Conservation (phyloP, 2,329 filamentous ascomycete species). For the Metarhizium rileyi region DNA sequence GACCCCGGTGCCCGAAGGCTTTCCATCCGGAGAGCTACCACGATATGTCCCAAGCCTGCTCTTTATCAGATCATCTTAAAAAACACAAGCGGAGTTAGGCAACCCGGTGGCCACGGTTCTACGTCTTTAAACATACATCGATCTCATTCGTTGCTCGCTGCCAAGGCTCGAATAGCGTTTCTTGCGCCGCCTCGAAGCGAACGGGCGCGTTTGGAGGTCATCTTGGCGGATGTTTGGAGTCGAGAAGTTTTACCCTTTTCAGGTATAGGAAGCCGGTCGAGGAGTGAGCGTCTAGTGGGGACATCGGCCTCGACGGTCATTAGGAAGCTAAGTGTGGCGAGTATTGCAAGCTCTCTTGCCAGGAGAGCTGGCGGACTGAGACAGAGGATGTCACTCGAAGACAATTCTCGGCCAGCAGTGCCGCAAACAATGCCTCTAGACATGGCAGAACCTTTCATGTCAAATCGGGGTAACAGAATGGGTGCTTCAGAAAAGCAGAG, state of each 20-base stretch:
- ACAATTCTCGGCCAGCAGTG: background rate
- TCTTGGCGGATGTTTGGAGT: slow-evolving; percentile 75
- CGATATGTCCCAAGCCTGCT: slow-evolving; percentile 57
- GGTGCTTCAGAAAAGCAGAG: background rate
- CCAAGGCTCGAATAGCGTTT: slow-evolving; percentile 54
- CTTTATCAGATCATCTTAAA: slow-evolving; percentile 74
- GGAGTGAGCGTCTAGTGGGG: slow-evolving; percentile 63
- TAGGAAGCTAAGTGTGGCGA: slow-evolving; percentile 75
- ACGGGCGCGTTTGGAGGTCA: slow-evolving; percentile 63
- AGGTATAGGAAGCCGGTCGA: slow-evolving; percentile 58
- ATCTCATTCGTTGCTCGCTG: slow-evolving; percentile 70
- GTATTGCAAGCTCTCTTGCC: slow-evolving; percentile 66
- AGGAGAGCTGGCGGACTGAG: slow-evolving; percentile 54
- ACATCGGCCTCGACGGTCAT: slow-evolving; percentile 80
- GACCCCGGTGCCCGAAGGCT: slow-evolving; percentile 56
- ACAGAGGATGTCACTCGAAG: slow-evolving; percentile 11
- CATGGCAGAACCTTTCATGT: background rate
- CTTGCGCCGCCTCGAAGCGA: slow-evolving; percentile 67
- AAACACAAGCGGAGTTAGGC: slow-evolving; percentile 65
- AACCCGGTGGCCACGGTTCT: slow-evolving; percentile 32
- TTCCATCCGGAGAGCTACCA: slow-evolving; percentile 71
- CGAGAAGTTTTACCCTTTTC: slow-evolving; percentile 72
- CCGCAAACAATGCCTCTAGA: background rate
- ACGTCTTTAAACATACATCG: slow-evolving; percentile 52
- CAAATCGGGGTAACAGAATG: background rate